A percentile compares a stretch with the other conserved stretches of the same genome.
phyloP scores from a whole-genome alignment of 192 early-diverging fungal genomes.

The Pilobolus umbonatus region DNA sequence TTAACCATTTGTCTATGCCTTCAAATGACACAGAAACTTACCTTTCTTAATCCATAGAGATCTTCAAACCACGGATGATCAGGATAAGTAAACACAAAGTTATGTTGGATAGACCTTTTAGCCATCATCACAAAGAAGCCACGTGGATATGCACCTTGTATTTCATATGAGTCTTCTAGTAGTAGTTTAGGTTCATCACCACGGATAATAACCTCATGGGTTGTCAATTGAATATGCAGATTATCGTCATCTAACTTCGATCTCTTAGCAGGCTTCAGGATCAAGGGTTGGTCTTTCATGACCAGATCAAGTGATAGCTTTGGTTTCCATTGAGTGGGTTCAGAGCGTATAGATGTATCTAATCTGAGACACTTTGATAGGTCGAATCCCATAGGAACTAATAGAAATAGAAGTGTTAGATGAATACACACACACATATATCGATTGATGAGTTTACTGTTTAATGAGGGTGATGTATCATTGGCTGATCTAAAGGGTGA shows the following conservation, averaged over 20 bases:
- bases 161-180: slow-evolving; percentile 39
- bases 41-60: slow-evolving; percentile 59
- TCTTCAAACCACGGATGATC: slow-evolving; percentile 62
- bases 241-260: not conserved
- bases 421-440: not conserved
- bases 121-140: slow-evolving; percentile 59
- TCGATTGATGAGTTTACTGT: not conserved
- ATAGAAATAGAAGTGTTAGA: not conserved
- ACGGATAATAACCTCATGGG: slow-evolving; percentile 37
- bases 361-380: not conserved
- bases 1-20: not conserved
- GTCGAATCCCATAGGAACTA: not conserved
- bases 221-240: slow-evolving; percentile 30
- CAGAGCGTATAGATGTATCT: not conserved
- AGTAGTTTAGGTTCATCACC: slow-evolving; percentile 36
- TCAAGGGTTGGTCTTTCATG: slow-evolving; percentile 8
- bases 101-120: slow-evolving; percentile 42
- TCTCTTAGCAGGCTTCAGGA: not conserved
- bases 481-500: not conserved
- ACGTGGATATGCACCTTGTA: slow-evolving; percentile 42
- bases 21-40: slow-evolving; percentile 19
- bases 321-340: slow-evolving; percentile 14
- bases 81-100: slow-evolving; percentile 60
- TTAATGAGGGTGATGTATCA: not conserved
- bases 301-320: slow-evolving; percentile 20